Percentiles rank a stretch among this genome's conserved stretches.
Evolutionary conservation across 345 rosid genomes (phyloP).

Genomic region (Eucalyptus guilfoylei): DNA sequence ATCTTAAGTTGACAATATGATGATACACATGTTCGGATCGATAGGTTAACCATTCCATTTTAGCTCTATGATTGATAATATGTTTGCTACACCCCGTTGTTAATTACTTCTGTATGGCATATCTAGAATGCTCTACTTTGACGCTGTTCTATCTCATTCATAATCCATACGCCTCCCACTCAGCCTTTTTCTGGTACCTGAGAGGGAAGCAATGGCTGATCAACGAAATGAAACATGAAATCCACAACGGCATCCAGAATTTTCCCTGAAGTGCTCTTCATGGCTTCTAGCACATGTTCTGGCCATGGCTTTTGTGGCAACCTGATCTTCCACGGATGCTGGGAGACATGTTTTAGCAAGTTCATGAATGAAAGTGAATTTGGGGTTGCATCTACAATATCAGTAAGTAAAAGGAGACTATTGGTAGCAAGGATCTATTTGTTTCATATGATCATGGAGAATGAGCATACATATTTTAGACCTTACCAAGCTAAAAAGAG

Average conservation of each 20-base stretch:
- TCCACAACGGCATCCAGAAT: slow-evolving; percentile 28
- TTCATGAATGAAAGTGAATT: not conserved
- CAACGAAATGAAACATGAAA: slow-evolving; percentile 16
- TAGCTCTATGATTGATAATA: not conserved
- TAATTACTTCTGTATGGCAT: not conserved
- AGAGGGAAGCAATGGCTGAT: slow-evolving; percentile 27
- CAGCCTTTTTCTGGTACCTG: slow-evolving; percentile 1
- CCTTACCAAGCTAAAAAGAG: not conserved
- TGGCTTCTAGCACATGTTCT: not conserved
- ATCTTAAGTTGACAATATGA: not conserved
- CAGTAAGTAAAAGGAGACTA: not conserved
- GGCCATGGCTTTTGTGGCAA: slow-evolving; percentile 2
- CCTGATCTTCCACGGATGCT: slow-evolving; percentile 9
- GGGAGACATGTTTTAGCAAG: not conserved
- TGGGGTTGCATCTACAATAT: not conserved
- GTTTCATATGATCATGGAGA: not conserved
- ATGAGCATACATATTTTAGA: not conserved
- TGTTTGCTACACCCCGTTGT: not conserved
- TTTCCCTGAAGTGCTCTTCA: slow-evolving; percentile 1
- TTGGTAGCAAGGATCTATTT: not conserved
- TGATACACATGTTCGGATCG: not conserved
- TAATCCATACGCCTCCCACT: not conserved
- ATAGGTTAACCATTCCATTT: not conserved
- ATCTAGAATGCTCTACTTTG: not conserved
- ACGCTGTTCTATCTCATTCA: not conserved